These are phyloP conservation scores for Yamadazyma insecticola DNA, from an alignment of 805 yeast genomes.

Conservation along the genomic window DNA sequence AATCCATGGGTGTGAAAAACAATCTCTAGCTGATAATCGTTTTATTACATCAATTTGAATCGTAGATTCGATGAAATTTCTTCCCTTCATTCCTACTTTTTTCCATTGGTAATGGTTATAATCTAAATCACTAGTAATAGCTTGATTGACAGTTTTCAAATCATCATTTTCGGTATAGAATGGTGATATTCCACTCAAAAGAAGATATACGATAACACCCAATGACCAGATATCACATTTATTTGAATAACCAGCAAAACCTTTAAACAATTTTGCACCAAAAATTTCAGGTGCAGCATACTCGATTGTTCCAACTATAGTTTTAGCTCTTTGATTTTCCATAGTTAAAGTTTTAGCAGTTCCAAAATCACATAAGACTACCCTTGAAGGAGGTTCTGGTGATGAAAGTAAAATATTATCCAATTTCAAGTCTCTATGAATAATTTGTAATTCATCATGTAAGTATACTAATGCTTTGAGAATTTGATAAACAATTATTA, in stretches of 20 bases:
- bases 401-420: constrained; percentile 58
- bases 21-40: constrained; percentile 34
- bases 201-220: constrained; percentile 55
- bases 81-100: constrained; percentile 36
- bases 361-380: constrained; percentile 70
- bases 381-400: constrained; percentile 48
- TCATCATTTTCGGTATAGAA: constrained; percentile 49
- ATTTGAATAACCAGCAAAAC: constrained; percentile 46
- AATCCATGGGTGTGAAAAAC: constrained; percentile 47
- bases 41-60: neutral
- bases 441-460: constrained; percentile 45
- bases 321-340: constrained; percentile 36
- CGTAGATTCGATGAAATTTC: constrained; percentile 26
- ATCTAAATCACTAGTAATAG: constrained; percentile 37
- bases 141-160: constrained; percentile 17
- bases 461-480: constrained; percentile 52
- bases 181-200: constrained; percentile 63
- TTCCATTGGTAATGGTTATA: constrained; percentile 41
- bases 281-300: constrained; percentile 70
- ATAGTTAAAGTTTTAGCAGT: constrained; percentile 24
- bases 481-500: constrained; percentile 53
- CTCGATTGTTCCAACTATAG: constrained; percentile 62
- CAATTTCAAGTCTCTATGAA: constrained; percentile 61
- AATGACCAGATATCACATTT: constrained; percentile 71
- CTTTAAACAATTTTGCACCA: neutral